Percentiles rank a stretch among this genome's conserved stretches.
phyloP scores from a whole-genome alignment of 257 asterid species.

The Solanum microdontum region DNA sequence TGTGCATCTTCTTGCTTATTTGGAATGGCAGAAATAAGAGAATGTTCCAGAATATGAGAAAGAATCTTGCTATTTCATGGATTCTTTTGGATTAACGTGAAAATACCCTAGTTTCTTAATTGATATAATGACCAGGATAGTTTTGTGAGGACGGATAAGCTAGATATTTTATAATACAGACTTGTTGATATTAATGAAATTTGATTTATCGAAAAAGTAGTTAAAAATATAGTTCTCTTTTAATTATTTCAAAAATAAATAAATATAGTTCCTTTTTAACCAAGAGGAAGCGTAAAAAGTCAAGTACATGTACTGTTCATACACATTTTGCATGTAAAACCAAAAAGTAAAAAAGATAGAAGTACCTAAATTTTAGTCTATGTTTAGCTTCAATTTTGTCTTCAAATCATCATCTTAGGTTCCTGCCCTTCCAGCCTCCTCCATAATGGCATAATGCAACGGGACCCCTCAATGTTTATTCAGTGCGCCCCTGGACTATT shows the following conservation, averaged over 20 bases:
- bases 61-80: neutral
- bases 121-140: neutral
- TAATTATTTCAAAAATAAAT: neutral
- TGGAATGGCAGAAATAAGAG: neutral
- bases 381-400: neutral
- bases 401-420: neutral
- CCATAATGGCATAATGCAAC: neutral
- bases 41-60: neutral
- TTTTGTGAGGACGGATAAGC: neutral
- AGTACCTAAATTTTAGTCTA: neutral
- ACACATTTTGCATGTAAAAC: neutral
- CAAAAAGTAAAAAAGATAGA: neutral
- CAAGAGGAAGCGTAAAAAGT: neutral
- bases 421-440: neutral
- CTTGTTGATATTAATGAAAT: neutral
- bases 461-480: neutral
- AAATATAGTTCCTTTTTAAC: neutral
- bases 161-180: neutral
- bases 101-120: neutral
- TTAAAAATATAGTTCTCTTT: neutral
- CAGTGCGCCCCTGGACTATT: neutral
- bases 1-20: neutral
- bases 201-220: neutral
- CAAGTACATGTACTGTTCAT: neutral
- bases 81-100: neutral